These are phyloP conservation scores for Huiozyma sinensis DNA, from an alignment of 805 yeast genomes.

Conservation along the genomic window DNA sequence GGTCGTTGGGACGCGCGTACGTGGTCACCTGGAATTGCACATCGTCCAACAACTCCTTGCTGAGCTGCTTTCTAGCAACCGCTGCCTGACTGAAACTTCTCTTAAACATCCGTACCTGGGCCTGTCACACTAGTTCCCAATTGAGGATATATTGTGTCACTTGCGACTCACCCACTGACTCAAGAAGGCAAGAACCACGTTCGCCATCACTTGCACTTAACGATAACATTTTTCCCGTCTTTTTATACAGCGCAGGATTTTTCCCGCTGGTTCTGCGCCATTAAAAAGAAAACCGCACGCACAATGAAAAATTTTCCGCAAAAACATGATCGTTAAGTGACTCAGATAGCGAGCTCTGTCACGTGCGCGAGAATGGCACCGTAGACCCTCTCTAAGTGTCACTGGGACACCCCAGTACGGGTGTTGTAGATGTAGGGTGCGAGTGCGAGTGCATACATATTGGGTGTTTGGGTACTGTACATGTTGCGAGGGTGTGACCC, in stretches of 20 bases:
- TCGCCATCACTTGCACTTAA: slow-evolving; percentile 17
- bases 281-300: background rate
- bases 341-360: slow-evolving; percentile 8
- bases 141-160: slow-evolving; percentile 1
- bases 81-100: slow-evolving; percentile 11
- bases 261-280: too few species aligned
- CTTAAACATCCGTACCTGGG: slow-evolving; percentile 9
- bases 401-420: too few species aligned
- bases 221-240: slow-evolving; percentile 1
- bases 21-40: slow-evolving; percentile 48
- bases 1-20: slow-evolving; percentile 59
- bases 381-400: too few species aligned
- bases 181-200: background rate
- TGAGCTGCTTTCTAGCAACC: slow-evolving; percentile 5
- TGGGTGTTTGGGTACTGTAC: background rate
- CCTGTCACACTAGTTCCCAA: background rate
- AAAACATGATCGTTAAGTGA: slow-evolving; percentile 9
- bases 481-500: background rate
- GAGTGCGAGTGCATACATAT: background rate
- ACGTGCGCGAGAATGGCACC: too few species aligned
- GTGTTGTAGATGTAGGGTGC: background rate
- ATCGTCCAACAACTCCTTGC: slow-evolving; percentile 4
- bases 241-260: too few species aligned
- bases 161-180: background rate
- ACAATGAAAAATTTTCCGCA: background rate